Conservation (phyloP, 495 filamentous ascomycete species). For the Trichoderma virens region DNA sequence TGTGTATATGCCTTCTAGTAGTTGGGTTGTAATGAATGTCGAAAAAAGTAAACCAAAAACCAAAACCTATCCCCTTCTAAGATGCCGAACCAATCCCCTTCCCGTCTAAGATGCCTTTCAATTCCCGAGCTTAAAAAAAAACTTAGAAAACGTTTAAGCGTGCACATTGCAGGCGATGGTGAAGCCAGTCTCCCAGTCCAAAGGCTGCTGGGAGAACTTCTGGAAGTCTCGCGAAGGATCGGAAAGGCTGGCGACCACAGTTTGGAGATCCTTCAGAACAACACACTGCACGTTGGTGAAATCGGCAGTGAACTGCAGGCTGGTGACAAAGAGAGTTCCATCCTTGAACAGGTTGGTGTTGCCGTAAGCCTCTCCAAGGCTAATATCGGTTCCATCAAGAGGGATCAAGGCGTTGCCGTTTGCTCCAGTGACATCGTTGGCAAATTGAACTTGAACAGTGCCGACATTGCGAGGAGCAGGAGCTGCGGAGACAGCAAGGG, state of each 20-base stretch:
- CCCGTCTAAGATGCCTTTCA: neutral
- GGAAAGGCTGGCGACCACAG: neutral
- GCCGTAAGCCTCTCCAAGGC: conserved; percentile 1
- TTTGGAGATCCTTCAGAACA: neutral
- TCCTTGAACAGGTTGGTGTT: neutral
- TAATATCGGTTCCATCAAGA: neutral
- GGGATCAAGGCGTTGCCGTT: conserved; percentile 2
- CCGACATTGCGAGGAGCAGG: neutral
- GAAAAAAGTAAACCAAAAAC: neutral
- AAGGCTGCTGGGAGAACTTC: neutral
- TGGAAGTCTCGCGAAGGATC: neutral
- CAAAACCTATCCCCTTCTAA: neutral
- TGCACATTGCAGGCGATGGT: neutral
- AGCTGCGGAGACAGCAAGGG: neutral
- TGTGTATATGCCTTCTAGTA: neutral
- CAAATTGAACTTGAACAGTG: conserved; percentile 1
- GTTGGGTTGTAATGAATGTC: neutral
- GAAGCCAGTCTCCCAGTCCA: neutral
- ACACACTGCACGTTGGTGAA: neutral
- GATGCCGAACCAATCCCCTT: no score
- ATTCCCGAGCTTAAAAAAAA: neutral
- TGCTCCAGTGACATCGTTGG: conserved; percentile 4
- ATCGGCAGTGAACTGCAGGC: neutral
- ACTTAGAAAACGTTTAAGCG: no score
- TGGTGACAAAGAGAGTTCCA: neutral